Conservation (phyloP, 164 flowering plant species). For the Umbilicus rupestris region DNA sequence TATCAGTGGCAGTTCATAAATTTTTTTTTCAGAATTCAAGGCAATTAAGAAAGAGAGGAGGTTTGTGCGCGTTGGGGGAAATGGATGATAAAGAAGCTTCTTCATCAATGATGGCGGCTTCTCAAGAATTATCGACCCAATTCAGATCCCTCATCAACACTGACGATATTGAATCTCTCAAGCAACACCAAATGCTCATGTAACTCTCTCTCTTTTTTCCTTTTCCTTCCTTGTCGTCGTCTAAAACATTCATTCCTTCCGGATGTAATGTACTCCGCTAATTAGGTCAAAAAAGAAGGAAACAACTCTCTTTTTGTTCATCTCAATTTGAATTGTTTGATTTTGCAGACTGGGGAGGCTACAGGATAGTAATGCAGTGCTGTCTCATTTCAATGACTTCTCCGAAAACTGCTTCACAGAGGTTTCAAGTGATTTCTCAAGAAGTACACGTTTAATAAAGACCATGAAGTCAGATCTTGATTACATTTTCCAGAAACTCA, state of each 20-base stretch:
- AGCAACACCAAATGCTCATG: slow-evolving; percentile 66
- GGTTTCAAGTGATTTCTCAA: slow-evolving; percentile 55
- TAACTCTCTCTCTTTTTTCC: slow-evolving; percentile 13
- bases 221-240: too few species aligned
- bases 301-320: neutral
- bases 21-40: too few species aligned
- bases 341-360: slow-evolving; percentile 79
- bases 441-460: slow-evolving; percentile 53
- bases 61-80: too few species aligned
- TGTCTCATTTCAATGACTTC: slow-evolving; percentile 81
- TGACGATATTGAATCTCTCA: slow-evolving; percentile 47
- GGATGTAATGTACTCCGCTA: too few species aligned
- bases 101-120: slow-evolving; percentile 25
- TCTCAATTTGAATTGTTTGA: neutral
- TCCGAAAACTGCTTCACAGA: slow-evolving; percentile 73
- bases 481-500: slow-evolving; percentile 78
- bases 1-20: too few species aligned
- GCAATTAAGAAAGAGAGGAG: too few species aligned
- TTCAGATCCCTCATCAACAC: slow-evolving; percentile 55
- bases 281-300: too few species aligned
- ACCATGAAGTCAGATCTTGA: slow-evolving; percentile 93
- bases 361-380: slow-evolving; percentile 92
- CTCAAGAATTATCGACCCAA: slow-evolving; percentile 39
- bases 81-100: slow-evolving; percentile 20
- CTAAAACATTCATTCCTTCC: too few species aligned